Evolutionary conservation across 2,329 filamentous ascomycete genomes (phyloP).

Genomic region (Alternaria sp.): DNA sequence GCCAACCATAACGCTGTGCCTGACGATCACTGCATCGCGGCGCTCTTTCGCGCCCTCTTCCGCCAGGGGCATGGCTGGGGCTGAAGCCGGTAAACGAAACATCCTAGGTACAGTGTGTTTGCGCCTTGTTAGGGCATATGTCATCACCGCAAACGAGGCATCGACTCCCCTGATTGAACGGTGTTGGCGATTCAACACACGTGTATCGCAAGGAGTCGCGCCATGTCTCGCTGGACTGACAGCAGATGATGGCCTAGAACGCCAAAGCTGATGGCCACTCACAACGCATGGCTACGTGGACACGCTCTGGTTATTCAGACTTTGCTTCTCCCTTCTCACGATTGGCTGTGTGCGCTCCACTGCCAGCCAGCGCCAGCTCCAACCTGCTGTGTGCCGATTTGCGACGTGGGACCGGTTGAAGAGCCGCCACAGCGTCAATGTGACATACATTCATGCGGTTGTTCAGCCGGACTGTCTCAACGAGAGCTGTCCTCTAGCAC

Average conservation of each 20-base stretch:
- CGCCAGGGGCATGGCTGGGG: conserved; percentile 31
- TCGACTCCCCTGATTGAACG: conserved; percentile 9
- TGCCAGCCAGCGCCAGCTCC: conserved; percentile 29
- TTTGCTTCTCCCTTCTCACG: conserved; percentile 23
- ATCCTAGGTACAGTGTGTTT: conserved; percentile 20
- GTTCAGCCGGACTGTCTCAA: conserved; percentile 23
- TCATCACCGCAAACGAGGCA: conserved; percentile 19
- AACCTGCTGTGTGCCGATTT: conserved; percentile 33
- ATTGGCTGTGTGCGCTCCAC: conserved; percentile 33
- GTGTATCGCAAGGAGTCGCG: conserved; percentile 25
- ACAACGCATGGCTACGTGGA: conserved; percentile 16
- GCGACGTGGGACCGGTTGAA: conserved; percentile 29
- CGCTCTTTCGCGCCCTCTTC: conserved; percentile 21
- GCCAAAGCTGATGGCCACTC: conserved; percentile 11
- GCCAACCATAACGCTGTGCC: conserved; percentile 34
- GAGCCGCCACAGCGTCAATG: conserved; percentile 33
- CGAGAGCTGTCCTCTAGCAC: conserved; percentile 17
- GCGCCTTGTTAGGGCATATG: conserved; percentile 26
- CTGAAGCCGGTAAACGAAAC: conserved; percentile 36
- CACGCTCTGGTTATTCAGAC: conserved; percentile 24
- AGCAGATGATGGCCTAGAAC: conserved; percentile 15
- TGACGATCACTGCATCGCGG: conserved; percentile 45
- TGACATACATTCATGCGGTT: conserved; percentile 25
- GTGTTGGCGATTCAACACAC: conserved; percentile 18
- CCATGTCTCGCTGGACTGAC: conserved; percentile 3